A percentile compares a stretch with the other conserved stretches of the same genome.
Conservation (phyloP, 768 basidiomycete species). For the Auriculariales sp. region DNA sequence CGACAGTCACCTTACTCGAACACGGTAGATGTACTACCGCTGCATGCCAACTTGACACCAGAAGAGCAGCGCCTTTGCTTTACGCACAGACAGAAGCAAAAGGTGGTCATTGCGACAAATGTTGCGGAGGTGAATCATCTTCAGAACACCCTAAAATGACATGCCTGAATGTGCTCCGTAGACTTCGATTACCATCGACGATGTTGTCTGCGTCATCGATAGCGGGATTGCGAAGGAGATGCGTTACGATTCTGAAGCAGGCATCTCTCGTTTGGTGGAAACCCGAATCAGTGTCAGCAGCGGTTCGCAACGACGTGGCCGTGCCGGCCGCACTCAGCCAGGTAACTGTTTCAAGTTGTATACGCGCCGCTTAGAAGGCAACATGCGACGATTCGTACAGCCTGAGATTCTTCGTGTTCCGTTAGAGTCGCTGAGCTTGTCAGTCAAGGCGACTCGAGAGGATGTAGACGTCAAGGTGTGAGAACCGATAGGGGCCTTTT, state of each 20-base stretch:
- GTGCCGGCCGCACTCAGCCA: slow-evolving; percentile 76
- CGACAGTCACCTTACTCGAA: slow-evolving; percentile 19
- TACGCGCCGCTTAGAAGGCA: slow-evolving; percentile 53
- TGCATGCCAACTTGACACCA: slow-evolving; percentile 79
- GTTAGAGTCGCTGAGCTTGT: slow-evolving; percentile 65
- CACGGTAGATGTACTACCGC: slow-evolving; percentile 46
- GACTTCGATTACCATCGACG: slow-evolving; percentile 87
- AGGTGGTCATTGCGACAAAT: slow-evolving; percentile 81
- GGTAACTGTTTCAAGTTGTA: slow-evolving; percentile 84
- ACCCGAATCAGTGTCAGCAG: slow-evolving; percentile 67
- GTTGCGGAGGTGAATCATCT: slow-evolving; percentile 59
- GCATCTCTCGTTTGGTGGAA: slow-evolving; percentile 66
- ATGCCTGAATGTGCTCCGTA: slow-evolving; percentile 15
- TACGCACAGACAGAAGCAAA: slow-evolving; percentile 45
- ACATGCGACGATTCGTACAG: slow-evolving; percentile 55
- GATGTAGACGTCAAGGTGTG: slow-evolving; percentile 62
- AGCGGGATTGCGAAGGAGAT: slow-evolving; percentile 78
- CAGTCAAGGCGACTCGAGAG: slow-evolving; percentile 68
- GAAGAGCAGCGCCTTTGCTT: slow-evolving; percentile 78
- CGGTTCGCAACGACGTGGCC: slow-evolving; percentile 70
- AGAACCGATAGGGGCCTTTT: slow-evolving; percentile 5
- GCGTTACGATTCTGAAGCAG: slow-evolving; percentile 50
- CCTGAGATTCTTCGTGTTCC: slow-evolving; percentile 86
- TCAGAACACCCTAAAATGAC: background rate
- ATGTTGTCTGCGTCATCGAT: slow-evolving; percentile 76